These are phyloP conservation scores for Rhinocladiella mackenziei DNA, from an alignment of 2,329 filamentous ascomycete species.

Conservation along the genomic window DNA sequence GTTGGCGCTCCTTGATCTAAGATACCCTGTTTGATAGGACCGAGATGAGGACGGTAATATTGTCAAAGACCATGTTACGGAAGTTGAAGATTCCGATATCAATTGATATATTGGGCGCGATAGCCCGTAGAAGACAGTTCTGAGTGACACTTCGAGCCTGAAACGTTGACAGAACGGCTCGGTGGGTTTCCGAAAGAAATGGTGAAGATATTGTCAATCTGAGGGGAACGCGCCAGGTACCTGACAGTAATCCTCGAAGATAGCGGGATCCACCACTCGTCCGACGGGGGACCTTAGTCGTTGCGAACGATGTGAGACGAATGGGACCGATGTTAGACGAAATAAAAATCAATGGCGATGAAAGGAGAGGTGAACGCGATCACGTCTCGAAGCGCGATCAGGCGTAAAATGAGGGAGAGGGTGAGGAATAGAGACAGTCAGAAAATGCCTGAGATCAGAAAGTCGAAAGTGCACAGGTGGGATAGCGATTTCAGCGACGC, in stretches of 20 bases:
- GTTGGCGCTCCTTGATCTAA: constrained; percentile 5
- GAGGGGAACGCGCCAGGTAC: constrained; percentile 11
- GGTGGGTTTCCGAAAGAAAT: constrained; percentile 3
- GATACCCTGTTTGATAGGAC: constrained; percentile 3
- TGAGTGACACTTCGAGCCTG: constrained; percentile 4
- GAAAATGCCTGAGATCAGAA: constrained; percentile 7
- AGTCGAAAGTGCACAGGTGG: constrained; percentile 16
- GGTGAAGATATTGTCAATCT: constrained; percentile 8
- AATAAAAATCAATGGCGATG: constrained; percentile 2
- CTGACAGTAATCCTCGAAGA: constrained; percentile 6
- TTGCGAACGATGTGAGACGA: constrained; percentile 6
- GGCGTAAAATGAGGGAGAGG: constrained; percentile 1
- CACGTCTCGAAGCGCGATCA: background rate
- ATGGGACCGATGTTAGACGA: background rate
- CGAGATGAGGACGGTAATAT: background rate
- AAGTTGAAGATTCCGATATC: constrained; percentile 1
- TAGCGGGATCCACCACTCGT: constrained; percentile 11
- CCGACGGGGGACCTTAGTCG: constrained; percentile 7
- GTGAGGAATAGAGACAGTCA: constrained; percentile 3
- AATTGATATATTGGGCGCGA: background rate
- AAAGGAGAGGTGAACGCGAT: constrained; percentile 1
- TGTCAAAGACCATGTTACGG: constrained; percentile 11
- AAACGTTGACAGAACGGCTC: constrained; percentile 7
- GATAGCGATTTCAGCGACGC: constrained; percentile 19
- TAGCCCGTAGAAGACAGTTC: background rate